Percentiles rank a stretch among this genome's conserved stretches.
Conservation (phyloP, 169 alveolate genomes). For the Plasmodium cynomolgi region DNA sequence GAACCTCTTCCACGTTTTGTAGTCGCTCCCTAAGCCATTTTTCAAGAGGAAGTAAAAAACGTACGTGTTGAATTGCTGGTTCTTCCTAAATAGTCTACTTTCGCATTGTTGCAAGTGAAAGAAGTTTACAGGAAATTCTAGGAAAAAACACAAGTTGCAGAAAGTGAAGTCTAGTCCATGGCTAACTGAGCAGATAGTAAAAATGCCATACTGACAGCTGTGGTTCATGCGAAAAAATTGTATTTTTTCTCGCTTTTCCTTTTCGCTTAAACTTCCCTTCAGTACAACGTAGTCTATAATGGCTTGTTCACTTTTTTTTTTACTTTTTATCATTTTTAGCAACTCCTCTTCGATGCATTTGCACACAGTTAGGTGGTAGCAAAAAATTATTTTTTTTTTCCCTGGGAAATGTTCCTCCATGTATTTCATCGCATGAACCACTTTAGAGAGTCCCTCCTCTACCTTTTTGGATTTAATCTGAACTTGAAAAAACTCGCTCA, state of each 20-base stretch:
- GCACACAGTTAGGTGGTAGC: constrained; percentile 39
- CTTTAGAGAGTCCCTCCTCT: constrained; percentile 49
- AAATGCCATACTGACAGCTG: constrained; percentile 53
- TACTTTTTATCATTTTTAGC: constrained; percentile 37
- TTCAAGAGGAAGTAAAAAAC: constrained; percentile 52
- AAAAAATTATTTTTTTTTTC: constrained; percentile 59
- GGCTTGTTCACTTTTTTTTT: constrained; percentile 16
- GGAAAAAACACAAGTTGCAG: constrained; percentile 48
- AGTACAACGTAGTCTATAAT: constrained; percentile 36
- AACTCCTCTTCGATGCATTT: constrained; percentile 53
- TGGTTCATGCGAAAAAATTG: constrained; percentile 1
- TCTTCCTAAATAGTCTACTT: constrained; percentile 47
- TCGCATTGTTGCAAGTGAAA: constrained; percentile 71
- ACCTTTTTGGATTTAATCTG: constrained; percentile 20
- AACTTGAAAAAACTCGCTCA: constrained; percentile 10
- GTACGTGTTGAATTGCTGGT: constrained; percentile 24
- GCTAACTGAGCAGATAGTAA: constrained; percentile 46
- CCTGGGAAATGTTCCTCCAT: constrained; percentile 31
- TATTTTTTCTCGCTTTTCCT: constrained; percentile 58
- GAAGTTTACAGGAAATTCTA: constrained; percentile 51
- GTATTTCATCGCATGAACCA: constrained; percentile 18
- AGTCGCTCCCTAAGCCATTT: constrained; percentile 64
- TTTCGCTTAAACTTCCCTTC: constrained; percentile 25
- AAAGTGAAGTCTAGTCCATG: constrained; percentile 66
- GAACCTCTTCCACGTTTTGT: constrained; percentile 60